These are phyloP conservation scores for Aspergillus nanangensis DNA, from an alignment of 495 filamentous ascomycete genomes.

Conservation along the genomic window DNA sequence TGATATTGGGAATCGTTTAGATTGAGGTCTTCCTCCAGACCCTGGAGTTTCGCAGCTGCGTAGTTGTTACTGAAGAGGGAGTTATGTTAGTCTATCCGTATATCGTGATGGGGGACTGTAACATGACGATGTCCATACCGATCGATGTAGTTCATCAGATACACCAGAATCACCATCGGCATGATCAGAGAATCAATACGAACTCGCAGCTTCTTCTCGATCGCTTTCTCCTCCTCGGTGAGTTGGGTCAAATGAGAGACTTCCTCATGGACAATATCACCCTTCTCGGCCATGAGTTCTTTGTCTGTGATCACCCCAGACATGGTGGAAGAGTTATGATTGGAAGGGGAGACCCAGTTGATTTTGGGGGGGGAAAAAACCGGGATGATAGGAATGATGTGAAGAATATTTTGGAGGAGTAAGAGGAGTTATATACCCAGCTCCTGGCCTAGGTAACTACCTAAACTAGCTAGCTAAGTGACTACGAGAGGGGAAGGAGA, in stretches of 20 bases:
- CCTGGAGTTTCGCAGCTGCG: constrained; percentile 52
- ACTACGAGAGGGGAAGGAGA: no score
- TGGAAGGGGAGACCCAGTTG: no score
- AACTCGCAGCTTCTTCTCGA: constrained; percentile 42
- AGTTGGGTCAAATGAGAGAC: constrained; percentile 33
- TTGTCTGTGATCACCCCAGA: constrained; percentile 21
- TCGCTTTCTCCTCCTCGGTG: constrained; percentile 38
- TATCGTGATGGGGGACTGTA: neutral
- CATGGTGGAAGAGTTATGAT: neutral
- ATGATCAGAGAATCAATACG: constrained; percentile 52
- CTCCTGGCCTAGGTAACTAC: no score
- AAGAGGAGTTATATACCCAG: no score
- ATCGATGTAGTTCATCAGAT: constrained; percentile 56
- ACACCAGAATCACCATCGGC: constrained; percentile 52
- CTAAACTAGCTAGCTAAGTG: no score
- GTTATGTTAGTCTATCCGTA: no score
- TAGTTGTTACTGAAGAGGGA: constrained; percentile 55
- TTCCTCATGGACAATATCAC: constrained; percentile 38
- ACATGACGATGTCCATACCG: constrained; percentile 22
- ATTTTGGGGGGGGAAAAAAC: no score
- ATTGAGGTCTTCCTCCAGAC: constrained; percentile 40
- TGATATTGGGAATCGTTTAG: constrained; percentile 41
- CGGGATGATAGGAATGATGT: no score
- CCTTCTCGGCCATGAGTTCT: constrained; percentile 39
- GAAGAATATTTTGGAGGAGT: no score